Percentiles rank a stretch among this genome's conserved stretches.
phyloP scores from a whole-genome alignment of 192 early-diverging fungal genomes.

The Dissophora globulifera region DNA sequence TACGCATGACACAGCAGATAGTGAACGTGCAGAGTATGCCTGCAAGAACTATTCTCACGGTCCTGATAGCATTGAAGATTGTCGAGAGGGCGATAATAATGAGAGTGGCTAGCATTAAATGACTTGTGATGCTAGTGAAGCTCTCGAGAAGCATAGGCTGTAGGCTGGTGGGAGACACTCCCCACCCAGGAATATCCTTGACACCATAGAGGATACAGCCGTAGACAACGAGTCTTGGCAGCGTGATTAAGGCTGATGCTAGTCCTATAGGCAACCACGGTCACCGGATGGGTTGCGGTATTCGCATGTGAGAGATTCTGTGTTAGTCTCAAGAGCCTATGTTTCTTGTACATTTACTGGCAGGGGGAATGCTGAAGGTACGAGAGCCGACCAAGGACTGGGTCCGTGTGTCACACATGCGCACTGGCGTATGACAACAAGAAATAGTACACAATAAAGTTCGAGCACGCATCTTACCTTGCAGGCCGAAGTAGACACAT shows the following conservation, averaged over 20 bases:
- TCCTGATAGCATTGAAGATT: constrained; percentile 12
- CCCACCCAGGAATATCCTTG: constrained; percentile 10
- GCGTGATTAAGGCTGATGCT: background rate
- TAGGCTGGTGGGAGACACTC: constrained; percentile 1
- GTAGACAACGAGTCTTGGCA: constrained; percentile 37
- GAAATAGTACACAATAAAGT: too few relatives aligned
- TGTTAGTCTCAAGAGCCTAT: background rate
- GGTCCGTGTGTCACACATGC: too few relatives aligned
- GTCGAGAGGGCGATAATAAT: background rate
- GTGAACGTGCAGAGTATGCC: constrained; percentile 2
- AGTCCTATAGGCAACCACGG: constrained; percentile 17
- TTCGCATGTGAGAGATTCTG: constrained; percentile 19
- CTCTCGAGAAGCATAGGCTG: constrained; percentile 4
- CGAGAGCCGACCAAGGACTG: too few relatives aligned
- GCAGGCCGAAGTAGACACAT: constrained; percentile 39
- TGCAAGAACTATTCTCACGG: background rate
- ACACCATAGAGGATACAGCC: constrained; percentile 19
- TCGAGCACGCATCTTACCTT: constrained; percentile 19
- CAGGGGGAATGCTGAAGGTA: too few relatives aligned
- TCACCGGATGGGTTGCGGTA: background rate
- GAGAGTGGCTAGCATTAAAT: background rate
- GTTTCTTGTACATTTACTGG: too few relatives aligned
- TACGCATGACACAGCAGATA: constrained; percentile 23
- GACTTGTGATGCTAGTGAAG: background rate
- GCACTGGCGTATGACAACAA: too few relatives aligned